phyloP scores from a whole-genome alignment of 2,329 filamentous ascomycete species.

The Trichoderma sp. region DNA sequence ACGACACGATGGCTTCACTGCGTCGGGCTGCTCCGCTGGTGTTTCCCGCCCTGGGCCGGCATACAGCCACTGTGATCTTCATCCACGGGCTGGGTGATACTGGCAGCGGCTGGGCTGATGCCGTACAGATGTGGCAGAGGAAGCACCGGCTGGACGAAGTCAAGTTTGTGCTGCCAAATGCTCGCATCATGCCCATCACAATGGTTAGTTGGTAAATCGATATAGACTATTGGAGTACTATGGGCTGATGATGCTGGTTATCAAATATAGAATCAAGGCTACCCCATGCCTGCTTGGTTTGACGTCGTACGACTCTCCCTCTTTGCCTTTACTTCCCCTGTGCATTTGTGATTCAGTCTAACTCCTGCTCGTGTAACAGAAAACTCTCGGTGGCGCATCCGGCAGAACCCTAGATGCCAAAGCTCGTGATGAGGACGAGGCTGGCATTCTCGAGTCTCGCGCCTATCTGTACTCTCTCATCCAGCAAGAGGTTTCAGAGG shows the following conservation, averaged over 20 bases:
- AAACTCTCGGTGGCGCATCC: conserved; percentile 36
- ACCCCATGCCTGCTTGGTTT: conserved; percentile 86
- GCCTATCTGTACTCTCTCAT: conserved; percentile 79
- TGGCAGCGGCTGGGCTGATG: conserved; percentile 74
- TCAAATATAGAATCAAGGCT: conserved; percentile 65
- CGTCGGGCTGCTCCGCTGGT: conserved; percentile 57
- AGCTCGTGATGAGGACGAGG: conserved; percentile 59
- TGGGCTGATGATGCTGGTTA: not conserved
- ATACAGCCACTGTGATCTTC: conserved; percentile 95
- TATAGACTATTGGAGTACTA: not conserved
- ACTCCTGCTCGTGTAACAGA: conserved; percentile 26
- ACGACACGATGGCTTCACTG: conserved; percentile 27
- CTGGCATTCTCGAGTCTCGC: conserved; percentile 71
- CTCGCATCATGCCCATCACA: conserved; percentile 84
- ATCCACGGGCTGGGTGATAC: conserved; percentile 88
- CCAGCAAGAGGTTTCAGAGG: conserved; percentile 71
- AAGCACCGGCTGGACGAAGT: conserved; percentile 82
- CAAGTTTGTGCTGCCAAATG: conserved; percentile 92
- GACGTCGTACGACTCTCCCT: conserved; percentile 61
- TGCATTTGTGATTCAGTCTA: not conserved
- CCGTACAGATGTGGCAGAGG: conserved; percentile 85
- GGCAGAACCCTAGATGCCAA: not conserved
- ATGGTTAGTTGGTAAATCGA: conserved; percentile 35
- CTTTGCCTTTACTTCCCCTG: not conserved
- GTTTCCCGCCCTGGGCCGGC: conserved; percentile 75